Evolutionary conservation across 2,329 filamentous ascomycete genomes (phyloP), one percentile per base, ranked within the genome.

Genomic region (Aspergillus neotritici): DNA sequence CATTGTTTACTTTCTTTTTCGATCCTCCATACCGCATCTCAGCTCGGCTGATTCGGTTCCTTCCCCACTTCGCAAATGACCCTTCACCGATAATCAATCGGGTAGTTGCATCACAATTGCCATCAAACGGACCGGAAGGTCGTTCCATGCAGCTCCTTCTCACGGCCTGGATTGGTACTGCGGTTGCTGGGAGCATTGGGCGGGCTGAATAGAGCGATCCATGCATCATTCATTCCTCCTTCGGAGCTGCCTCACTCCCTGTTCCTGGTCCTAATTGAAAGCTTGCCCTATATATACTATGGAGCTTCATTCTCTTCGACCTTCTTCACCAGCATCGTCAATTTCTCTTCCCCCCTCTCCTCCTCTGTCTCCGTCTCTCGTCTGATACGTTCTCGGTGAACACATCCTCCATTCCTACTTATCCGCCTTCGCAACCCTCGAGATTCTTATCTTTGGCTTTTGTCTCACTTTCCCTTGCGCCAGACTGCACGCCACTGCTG

Each of bases 261-360:
- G 31, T 16, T 32, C 33, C 41, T 39, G 31, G 51, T 47, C 42
- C 35, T 33, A 25, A 40, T 50, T 36, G 34, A 46, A 53, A 49
- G 41, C 35, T 47, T n/a, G 17, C 32, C 37, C 49, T 52, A 52
- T 55, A 52, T 55, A 55, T 51, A 54, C 46, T 48, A 54, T 53
- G 49, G 51, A 46, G 43, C 37, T 44, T 46, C 40, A 36, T 42
- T 42, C 34, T 34, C 33, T 15, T 34, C 33, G 17, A 15, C 31
- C 35, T 38, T 40, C 37, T 39, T 46, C 47, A 43, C 43, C 37
- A 10, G 35, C 34, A 49, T 40, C 39, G 41, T 11, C 43, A 41
- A 41, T 30, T 15, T 37, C 15, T 28, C 14, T 36, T 30, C n/a
- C 30, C 5, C 33, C 29, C 39, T 13, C 30, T 32, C 13, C 13